A percentile compares a stretch with the other conserved stretches of the same genome.
Conservation (phyloP, 2,329 filamentous ascomycete genomes). For the Cercospora sesami region DNA sequence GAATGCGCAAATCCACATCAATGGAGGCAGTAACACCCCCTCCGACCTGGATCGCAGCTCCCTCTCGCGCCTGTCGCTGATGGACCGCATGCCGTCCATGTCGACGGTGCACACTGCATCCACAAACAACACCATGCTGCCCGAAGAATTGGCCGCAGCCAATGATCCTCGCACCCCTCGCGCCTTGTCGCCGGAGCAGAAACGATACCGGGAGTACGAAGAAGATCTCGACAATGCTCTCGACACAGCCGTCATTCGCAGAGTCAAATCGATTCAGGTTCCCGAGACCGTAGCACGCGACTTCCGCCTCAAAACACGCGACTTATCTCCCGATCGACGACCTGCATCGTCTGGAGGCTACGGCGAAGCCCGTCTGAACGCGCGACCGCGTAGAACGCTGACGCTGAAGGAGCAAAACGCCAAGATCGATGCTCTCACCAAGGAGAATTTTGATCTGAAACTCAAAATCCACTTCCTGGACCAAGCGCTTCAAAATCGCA, state of each 20-base stretch:
- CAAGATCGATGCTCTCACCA: constrained; percentile 92
- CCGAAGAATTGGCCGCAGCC: constrained; percentile 13
- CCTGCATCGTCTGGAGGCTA: constrained; percentile 22
- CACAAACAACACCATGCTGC: constrained; percentile 11
- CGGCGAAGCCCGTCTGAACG: constrained; percentile 18
- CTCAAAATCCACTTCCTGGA: constrained; percentile 97
- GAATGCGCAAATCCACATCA: neutral
- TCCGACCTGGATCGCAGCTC: constrained; percentile 9
- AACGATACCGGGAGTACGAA: constrained; percentile 14
- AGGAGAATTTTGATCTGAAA: constrained; percentile 97
- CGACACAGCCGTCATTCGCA: constrained; percentile 13
- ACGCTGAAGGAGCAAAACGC: constrained; percentile 97
- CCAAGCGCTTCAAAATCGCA: constrained; percentile 86
- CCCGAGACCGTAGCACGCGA: constrained; percentile 18
- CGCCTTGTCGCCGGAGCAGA: constrained; percentile 15
- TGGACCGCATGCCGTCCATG: constrained; percentile 13
- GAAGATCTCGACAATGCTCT: constrained; percentile 18
- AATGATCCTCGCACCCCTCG: constrained; percentile 13
- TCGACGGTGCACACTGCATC: constrained; percentile 9
- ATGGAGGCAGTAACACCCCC: neutral
- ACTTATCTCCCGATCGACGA: constrained; percentile 14
- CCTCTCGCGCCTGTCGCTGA: constrained; percentile 1
- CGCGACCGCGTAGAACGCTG: constrained; percentile 47
- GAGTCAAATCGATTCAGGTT: constrained; percentile 18
- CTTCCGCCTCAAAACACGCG: constrained; percentile 19